A percentile compares a stretch with the other conserved stretches of the same genome.
Conservation (phyloP, 192 early-diverging fungal species). For the Linderina pennispora region DNA sequence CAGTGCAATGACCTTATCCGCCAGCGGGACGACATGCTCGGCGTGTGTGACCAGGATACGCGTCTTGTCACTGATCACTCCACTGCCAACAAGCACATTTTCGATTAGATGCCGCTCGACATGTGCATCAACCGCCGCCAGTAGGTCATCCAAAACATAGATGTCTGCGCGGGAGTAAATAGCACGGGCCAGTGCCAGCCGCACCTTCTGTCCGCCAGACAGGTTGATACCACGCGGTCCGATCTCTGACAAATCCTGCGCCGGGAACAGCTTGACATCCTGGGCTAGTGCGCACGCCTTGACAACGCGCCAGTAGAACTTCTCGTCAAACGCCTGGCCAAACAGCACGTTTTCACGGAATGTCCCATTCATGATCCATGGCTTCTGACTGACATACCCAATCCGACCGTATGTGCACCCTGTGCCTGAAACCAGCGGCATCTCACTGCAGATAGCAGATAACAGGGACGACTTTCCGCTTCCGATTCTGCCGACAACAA, state of each 20-base stretch:
- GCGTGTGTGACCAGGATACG: slow-evolving; percentile 52
- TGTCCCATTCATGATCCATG: slow-evolving; percentile 33
- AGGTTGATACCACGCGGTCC: slow-evolving; percentile 53
- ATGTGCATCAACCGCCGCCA: slow-evolving; percentile 61
- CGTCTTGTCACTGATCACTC: slow-evolving; percentile 30
- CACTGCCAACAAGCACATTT: slow-evolving; percentile 25
- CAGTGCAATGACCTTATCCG: too few species aligned
- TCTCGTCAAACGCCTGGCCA: slow-evolving; percentile 24
- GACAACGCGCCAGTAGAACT: slow-evolving; percentile 12
- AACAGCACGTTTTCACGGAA: slow-evolving; percentile 46
- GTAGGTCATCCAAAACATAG: slow-evolving; percentile 62
- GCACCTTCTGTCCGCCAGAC: slow-evolving; percentile 57
- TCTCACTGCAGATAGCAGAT: slow-evolving; percentile 71
- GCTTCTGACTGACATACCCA: slow-evolving; percentile 39
- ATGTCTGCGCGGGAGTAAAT: slow-evolving; percentile 57
- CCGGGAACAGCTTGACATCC: slow-evolving; percentile 16
- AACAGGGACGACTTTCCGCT: slow-evolving; percentile 66
- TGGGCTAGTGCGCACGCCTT: slow-evolving; percentile 19
- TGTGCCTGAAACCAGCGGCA: slow-evolving; percentile 61
- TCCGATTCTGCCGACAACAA: slow-evolving; percentile 82
- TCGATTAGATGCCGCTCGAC: slow-evolving; percentile 54
- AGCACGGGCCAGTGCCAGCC: slow-evolving; percentile 61
- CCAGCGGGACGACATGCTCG: too few species aligned
- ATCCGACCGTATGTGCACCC: slow-evolving; percentile 60
- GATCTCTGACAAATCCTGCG: slow-evolving; percentile 47